A percentile compares a stretch with the other conserved stretches of the same genome.
Conservation (phyloP, 768 basidiomycete genomes). For the Lepiota venenata region DNA sequence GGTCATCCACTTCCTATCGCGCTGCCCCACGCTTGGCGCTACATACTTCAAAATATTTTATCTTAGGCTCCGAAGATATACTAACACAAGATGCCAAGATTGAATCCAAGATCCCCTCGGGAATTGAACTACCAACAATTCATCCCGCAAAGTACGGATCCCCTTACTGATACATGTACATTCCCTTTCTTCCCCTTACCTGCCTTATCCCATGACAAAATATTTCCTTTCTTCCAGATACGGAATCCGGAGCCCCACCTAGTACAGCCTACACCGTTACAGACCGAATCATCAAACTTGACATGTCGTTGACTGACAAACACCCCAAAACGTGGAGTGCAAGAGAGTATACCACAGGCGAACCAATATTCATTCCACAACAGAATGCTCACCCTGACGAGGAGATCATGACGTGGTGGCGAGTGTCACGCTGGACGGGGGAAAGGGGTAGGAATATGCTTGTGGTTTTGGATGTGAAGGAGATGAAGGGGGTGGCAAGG, state of each 20-base stretch:
- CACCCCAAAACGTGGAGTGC: neutral
- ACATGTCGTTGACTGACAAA: neutral
- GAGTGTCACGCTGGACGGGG: neutral
- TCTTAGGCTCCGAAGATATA: too few species aligned
- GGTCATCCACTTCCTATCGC: neutral
- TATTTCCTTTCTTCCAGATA: neutral
- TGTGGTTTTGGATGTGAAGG: too few species aligned
- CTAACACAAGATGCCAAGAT: neutral
- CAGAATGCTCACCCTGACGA: neutral
- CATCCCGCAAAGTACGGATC: neutral
- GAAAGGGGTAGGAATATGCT: too few species aligned
- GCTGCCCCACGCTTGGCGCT: neutral
- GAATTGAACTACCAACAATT: neutral
- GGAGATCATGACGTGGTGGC: slow-evolving; percentile 4
- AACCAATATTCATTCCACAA: slow-evolving; percentile 4
- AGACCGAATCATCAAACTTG: slow-evolving; percentile 2
- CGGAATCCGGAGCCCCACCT: neutral
- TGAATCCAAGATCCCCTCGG: neutral
- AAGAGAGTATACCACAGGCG: slow-evolving; percentile 2
- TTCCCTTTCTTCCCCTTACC: too few species aligned
- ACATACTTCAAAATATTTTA: neutral
- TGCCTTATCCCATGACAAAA: too few species aligned
- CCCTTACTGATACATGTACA: neutral
- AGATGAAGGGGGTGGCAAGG: too few species aligned
- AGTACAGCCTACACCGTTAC: neutral